Evolutionary conservation across 805 yeast species (phyloP).

Genomic region (Candida ortonii): DNA sequence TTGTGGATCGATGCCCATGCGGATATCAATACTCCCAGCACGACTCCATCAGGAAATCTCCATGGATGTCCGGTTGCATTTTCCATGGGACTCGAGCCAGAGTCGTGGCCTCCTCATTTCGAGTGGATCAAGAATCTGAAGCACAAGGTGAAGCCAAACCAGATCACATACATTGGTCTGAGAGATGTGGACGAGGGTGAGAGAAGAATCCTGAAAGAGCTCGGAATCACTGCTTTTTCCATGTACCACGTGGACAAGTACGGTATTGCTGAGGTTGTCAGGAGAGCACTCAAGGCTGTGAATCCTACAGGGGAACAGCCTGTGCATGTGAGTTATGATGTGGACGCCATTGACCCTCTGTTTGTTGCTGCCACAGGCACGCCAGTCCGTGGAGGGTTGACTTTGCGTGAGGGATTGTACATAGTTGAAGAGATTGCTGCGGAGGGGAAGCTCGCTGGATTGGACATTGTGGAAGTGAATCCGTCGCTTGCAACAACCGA

Average conservation of each 20-base stretch:
- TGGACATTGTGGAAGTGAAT: slow-evolving; percentile 92
- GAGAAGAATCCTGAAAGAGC: slow-evolving; percentile 64
- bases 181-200: slow-evolving; percentile 92
- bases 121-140: slow-evolving; percentile 58
- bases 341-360: slow-evolving; percentile 93
- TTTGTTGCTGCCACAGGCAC: slow-evolving; percentile 98
- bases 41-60: slow-evolving; percentile 83
- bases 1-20: slow-evolving; percentile 99
- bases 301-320: slow-evolving; percentile 72
- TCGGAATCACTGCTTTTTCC: slow-evolving; percentile 78
- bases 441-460: slow-evolving; percentile 80
- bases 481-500: slow-evolving; percentile 83
- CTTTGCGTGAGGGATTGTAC: slow-evolving; percentile 91
- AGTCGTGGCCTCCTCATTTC: slow-evolving; percentile 68
- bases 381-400: slow-evolving; percentile 93
- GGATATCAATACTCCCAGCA: slow-evolving; percentile 84
- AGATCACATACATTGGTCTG: slow-evolving; percentile 88
- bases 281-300: slow-evolving; percentile 79
- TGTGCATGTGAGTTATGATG: slow-evolving; percentile 89
- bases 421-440: slow-evolving; percentile 89
- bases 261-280: slow-evolving; percentile 88
- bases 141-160: slow-evolving; percentile 61
- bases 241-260: slow-evolving; percentile 95
- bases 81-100: slow-evolving; percentile 73
- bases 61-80: slow-evolving; percentile 98